A percentile compares a stretch with the other conserved stretches of the same genome.
Conservation (phyloP, 495 filamentous ascomycete species). For the Friedmanniomyces simplex region DNA sequence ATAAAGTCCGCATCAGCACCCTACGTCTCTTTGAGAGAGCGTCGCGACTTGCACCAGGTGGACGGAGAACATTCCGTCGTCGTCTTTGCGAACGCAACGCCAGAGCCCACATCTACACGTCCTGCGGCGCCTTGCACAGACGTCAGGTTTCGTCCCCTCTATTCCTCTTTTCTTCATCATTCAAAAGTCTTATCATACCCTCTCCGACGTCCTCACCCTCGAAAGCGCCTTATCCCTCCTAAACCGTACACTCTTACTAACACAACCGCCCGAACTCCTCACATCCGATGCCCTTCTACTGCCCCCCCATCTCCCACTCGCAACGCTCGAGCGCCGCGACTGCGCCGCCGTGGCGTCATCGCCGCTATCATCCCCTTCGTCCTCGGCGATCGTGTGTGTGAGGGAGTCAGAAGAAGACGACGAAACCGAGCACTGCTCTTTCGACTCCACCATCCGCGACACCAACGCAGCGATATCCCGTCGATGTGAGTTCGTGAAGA, state of each 20-base stretch:
- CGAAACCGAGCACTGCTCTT: slow-evolving; percentile 11
- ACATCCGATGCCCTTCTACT: neutral
- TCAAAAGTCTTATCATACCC: too few relatives aligned
- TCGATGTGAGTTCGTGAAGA: slow-evolving; percentile 3
- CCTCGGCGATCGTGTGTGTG: neutral
- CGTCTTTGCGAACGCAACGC: too few relatives aligned
- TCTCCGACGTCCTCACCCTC: neutral
- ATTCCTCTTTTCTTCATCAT: neutral
- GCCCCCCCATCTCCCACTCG: neutral
- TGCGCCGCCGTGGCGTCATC: neutral
- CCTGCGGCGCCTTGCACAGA: too few relatives aligned
- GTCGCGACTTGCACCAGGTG: too few relatives aligned
- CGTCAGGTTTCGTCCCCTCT: too few relatives aligned
- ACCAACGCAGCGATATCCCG: slow-evolving; percentile 12
- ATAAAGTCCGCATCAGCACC: too few relatives aligned
- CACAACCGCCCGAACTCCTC: slow-evolving; percentile 3
- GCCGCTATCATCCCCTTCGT: slow-evolving; percentile 7
- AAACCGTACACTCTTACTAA: slow-evolving; percentile 8
- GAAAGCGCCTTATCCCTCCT: neutral
- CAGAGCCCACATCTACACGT: too few relatives aligned
- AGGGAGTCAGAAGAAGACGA: neutral
- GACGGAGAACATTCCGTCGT: too few relatives aligned
- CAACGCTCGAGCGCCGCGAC: slow-evolving; percentile 1
- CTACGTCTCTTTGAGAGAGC: too few relatives aligned
- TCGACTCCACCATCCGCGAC: slow-evolving; percentile 9